A percentile compares a stretch with the other conserved stretches of the same genome.
Evolutionary conservation across 768 basidiomycete genomes (phyloP).

Genomic region (Tricholoma sp.): DNA sequence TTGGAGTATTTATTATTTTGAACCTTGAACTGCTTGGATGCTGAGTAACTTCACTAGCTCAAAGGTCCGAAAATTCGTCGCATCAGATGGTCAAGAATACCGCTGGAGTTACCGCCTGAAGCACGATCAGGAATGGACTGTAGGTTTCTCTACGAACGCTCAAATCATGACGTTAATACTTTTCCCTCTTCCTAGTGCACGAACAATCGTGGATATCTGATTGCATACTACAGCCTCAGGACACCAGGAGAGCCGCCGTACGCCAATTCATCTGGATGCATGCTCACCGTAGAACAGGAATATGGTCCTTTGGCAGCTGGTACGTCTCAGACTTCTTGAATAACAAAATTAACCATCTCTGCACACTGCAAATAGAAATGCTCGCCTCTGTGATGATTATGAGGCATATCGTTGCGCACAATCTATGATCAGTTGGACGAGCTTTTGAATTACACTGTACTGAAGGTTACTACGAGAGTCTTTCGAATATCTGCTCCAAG

Average conservation of each 20-base stretch:
- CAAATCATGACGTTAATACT: neutral
- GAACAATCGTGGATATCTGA: conserved; percentile 41
- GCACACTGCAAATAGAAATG: conserved; percentile 37
- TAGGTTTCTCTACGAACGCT: conserved; percentile 25
- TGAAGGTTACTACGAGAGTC: too few relatives aligned
- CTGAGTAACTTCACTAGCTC: conserved; percentile 24
- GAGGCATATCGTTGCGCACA: conserved; percentile 52
- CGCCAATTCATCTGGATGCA: conserved; percentile 50
- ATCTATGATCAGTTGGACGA: conserved; percentile 17
- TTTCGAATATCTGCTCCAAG: too few relatives aligned
- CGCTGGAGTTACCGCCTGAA: conserved; percentile 49
- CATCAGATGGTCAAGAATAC: conserved; percentile 57
- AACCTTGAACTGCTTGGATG: neutral
- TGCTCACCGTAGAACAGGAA: conserved; percentile 58
- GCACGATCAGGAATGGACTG: conserved; percentile 60
- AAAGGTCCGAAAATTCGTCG: conserved; percentile 46
- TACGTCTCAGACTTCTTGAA: conserved; percentile 20
- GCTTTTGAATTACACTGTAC: too few relatives aligned
- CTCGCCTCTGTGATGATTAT: conserved; percentile 59
- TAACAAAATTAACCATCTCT: conserved; percentile 1
- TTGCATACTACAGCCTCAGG: conserved; percentile 60
- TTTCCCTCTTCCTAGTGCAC: conserved; percentile 40
- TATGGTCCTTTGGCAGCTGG: conserved; percentile 54
- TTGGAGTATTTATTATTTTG: conserved; percentile 31
- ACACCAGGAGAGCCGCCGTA: conserved; percentile 51